These are phyloP conservation scores for Calocybe cyanea DNA, from an alignment of 768 basidiomycete genomes.

Conservation along the genomic window DNA sequence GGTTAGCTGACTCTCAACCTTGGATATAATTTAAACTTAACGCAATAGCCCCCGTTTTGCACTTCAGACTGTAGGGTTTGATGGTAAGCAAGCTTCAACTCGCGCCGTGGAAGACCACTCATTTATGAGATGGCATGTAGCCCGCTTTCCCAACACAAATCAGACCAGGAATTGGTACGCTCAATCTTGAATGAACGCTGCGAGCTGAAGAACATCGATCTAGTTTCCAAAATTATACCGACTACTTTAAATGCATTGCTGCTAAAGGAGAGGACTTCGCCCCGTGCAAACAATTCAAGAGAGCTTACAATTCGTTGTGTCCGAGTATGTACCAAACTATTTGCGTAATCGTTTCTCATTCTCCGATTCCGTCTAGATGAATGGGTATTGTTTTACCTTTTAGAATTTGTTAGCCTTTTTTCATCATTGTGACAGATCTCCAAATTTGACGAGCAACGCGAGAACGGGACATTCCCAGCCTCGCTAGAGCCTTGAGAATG, in stretches of 20 bases:
- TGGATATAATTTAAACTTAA: conserved; percentile 11
- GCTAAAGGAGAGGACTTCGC: conserved; percentile 98
- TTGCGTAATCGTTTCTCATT: conserved; percentile 6
- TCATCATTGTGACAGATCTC: conserved; percentile 49
- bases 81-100: conserved; percentile 47
- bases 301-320: conserved; percentile 93
- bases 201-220: conserved; percentile 3
- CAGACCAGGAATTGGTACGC: conserved; percentile 90
- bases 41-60: conserved; percentile 63
- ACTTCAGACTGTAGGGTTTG: conserved; percentile 94
- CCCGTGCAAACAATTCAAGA: conserved; percentile 99
- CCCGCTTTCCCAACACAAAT: conserved; percentile 87
- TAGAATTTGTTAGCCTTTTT: neutral
- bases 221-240: conserved; percentile 94
- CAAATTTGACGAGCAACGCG: conserved; percentile 95
- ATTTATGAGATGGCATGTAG: conserved; percentile 33
- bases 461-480: conserved; percentile 88
- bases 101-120: conserved; percentile 1
- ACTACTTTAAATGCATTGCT: conserved; percentile 96
- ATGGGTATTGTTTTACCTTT: conserved; percentile 60
- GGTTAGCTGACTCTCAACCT: conserved; percentile 8
- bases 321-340: conserved; percentile 70
- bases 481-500: conserved; percentile 62
- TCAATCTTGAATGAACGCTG: neutral
- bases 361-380: conserved; percentile 52